These are phyloP conservation scores for Euryodendron excelsum DNA, from an alignment of 148 eudicot species.

Conservation along the genomic window DNA sequence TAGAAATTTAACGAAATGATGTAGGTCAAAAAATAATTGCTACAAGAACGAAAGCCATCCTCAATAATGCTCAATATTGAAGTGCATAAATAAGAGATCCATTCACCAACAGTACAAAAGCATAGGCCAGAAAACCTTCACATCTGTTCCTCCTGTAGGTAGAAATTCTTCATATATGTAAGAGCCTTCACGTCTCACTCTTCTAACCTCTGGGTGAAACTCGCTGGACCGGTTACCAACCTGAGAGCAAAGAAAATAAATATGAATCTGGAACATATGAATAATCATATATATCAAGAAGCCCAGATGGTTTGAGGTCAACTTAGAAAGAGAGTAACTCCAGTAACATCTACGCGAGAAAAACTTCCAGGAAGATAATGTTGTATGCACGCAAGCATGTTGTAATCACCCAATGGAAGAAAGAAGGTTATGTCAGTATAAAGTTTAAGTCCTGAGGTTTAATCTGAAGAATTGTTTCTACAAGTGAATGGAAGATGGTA, in stretches of 20 bases:
- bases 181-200: conserved; percentile 98
- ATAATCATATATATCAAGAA: conserved; percentile 6
- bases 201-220: conserved; percentile 96
- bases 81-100: conserved; percentile 3
- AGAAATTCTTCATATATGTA: conserved; percentile 96
- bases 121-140: conserved; percentile 57
- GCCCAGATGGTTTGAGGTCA: neutral
- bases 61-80: no score
- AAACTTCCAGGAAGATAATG: neutral
- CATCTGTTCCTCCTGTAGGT: conserved; percentile 99
- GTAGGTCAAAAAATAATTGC: neutral
- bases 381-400: neutral
- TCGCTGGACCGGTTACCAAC: conserved; percentile 98
- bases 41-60: neutral
- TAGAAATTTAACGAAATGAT: neutral
- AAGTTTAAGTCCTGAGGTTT: neutral
- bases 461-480: neutral
- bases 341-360: neutral
- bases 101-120: neutral
- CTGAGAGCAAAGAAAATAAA: conserved; percentile 33
- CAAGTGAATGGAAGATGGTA: neutral
- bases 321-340: neutral
- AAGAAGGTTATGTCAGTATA: neutral
- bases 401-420: neutral
- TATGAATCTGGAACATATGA: neutral